Percentiles rank a stretch among this genome's conserved stretches.
phyloP scores from a whole-genome alignment of 306 rosid genomes.

The Vicia sativa region DNA sequence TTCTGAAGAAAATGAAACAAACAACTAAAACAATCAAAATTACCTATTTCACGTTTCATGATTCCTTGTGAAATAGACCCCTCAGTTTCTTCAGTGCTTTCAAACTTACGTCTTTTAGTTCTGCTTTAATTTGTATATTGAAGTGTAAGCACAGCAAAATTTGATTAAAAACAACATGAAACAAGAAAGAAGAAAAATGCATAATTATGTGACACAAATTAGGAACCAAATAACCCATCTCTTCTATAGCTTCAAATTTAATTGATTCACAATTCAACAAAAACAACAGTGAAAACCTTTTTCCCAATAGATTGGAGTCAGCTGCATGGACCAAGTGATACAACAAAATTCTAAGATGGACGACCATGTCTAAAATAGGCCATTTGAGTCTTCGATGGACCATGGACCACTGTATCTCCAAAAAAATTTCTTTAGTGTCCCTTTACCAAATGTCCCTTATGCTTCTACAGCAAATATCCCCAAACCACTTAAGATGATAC shows the following conservation, averaged over 20 bases:
- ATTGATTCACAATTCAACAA: constrained; percentile 24
- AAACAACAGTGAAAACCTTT: constrained; percentile 10
- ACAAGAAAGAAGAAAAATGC: constrained; percentile 13
- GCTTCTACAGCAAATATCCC: not conserved
- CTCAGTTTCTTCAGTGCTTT: constrained; percentile 45
- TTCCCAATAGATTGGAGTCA: not conserved
- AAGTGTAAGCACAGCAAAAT: constrained; percentile 6
- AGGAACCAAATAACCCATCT: constrained; percentile 12
- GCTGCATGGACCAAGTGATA: not conserved
- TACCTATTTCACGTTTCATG: constrained; percentile 49
- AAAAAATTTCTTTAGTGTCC: not conserved
- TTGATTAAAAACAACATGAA: constrained; percentile 32
- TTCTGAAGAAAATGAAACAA: constrained; percentile 24
- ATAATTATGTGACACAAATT: constrained; percentile 9
- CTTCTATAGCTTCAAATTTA: constrained; percentile 8
- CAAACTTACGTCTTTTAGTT: constrained; percentile 62
- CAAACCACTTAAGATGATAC: not conserved
- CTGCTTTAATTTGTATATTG: constrained; percentile 46
- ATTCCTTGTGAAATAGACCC: constrained; percentile 49
- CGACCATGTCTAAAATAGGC: not conserved
- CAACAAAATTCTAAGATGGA: not conserved
- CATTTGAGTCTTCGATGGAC: not conserved
- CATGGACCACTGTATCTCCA: not conserved
- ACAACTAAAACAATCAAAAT: constrained; percentile 33
- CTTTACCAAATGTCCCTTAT: not conserved